Conservation (phyloP, 345 rosid species). For the Punica granatum region DNA sequence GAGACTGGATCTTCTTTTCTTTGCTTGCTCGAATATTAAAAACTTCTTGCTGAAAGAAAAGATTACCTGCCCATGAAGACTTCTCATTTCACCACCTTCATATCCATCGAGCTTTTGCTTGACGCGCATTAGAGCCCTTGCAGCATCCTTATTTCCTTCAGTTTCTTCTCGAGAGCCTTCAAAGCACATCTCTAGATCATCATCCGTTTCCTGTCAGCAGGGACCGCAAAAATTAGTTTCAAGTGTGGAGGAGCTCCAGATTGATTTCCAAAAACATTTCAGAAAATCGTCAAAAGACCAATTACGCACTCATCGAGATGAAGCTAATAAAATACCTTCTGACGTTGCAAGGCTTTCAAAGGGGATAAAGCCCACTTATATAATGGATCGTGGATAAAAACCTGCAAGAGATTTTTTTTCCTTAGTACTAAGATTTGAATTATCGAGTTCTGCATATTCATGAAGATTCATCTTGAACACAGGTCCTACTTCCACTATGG, state of each 20-base stretch:
- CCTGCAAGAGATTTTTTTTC: constrained; percentile 45
- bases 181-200: constrained; percentile 53
- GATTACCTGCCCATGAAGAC: constrained; percentile 85
- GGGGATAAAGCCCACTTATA: constrained; percentile 99
- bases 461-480: not conserved
- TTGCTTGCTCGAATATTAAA: not conserved
- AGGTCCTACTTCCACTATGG: constrained; percentile 84
- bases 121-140: constrained; percentile 87
- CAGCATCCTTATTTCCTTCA: constrained; percentile 94
- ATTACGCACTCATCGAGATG: not conserved
- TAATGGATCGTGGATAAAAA: constrained; percentile 94
- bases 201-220: constrained; percentile 52
- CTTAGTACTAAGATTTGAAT: not conserved
- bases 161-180: constrained; percentile 62
- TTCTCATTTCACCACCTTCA: constrained; percentile 93
- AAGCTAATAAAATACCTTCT: constrained; percentile 49
- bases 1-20: not conserved
- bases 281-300: not conserved
- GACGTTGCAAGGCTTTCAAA: constrained; percentile 96
- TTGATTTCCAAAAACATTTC: not conserved
- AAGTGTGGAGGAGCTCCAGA: not conserved
- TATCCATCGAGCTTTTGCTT: constrained; percentile 96
- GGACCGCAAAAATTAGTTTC: not conserved
- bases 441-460: not conserved
- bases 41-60: not conserved